phyloP scores from a whole-genome alignment of 805 yeast species.

The Spathaspora gorwiae region DNA sequence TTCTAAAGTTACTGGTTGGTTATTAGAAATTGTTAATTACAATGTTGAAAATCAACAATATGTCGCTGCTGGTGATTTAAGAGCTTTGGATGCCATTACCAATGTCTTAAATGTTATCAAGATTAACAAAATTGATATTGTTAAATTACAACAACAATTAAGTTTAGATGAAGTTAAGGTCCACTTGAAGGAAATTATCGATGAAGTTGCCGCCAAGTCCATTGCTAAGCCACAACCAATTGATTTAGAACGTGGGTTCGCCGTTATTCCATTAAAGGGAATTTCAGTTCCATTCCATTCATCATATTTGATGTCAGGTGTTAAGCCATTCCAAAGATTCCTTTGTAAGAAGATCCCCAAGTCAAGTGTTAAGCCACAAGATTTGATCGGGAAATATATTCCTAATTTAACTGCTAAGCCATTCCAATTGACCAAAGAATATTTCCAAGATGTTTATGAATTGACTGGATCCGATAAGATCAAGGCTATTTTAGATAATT shows the following conservation, averaged over 20 bases:
- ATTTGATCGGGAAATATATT: constrained; percentile 90
- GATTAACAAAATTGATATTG: constrained; percentile 90
- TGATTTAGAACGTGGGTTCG: constrained; percentile 95
- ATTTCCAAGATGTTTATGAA: constrained; percentile 92
- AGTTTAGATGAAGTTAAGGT: constrained; percentile 83
- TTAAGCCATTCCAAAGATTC: constrained; percentile 97
- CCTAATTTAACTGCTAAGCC: constrained; percentile 99
- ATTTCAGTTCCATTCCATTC: constrained; percentile 99
- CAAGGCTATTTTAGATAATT: constrained; percentile 84
- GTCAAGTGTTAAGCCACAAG: constrained; percentile 91
- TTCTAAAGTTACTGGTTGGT: constrained; percentile 80
- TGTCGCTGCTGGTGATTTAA: constrained; percentile 97
- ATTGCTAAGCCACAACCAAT: constrained; percentile 92
- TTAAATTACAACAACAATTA: constrained; percentile 75
- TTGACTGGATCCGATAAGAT: constrained; percentile 90
- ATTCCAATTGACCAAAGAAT: constrained; percentile 91
- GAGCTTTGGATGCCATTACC: constrained; percentile 88
- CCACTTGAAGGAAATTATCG: constrained; percentile 83
- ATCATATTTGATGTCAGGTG: constrained; percentile 96
- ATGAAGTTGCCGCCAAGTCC: constrained; percentile 78
- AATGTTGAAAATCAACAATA: constrained; percentile 98
- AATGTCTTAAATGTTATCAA: constrained; percentile 92
- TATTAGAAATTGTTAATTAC: constrained; percentile 95
- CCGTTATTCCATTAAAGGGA: constrained; percentile 96
- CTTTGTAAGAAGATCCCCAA: constrained; percentile 91